Evolutionary conservation across 768 basidiomycete genomes (phyloP), one percentile per base, ranked within the genome.

Genomic region (Leccinum aurantiacum): DNA sequence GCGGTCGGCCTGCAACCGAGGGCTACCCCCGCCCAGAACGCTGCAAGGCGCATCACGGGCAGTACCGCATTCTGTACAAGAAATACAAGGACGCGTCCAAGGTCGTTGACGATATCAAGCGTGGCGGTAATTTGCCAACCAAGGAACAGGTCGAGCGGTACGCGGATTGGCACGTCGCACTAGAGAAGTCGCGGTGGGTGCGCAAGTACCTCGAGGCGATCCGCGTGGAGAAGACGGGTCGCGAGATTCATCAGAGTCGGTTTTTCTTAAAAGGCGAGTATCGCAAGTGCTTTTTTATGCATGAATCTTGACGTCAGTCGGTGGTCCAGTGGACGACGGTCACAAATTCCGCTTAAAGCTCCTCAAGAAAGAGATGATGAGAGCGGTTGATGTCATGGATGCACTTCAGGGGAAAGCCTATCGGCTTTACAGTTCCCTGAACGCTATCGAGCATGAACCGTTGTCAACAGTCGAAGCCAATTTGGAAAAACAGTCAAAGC

Each of bases 181-280:
- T 67, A 9, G 58, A 71, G 25, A 69, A 72, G 33, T 62, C 60
- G 2, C 64, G 63, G 7, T 62, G 65, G 63, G 61, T 71, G 47
- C 64, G 63, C 33, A 49, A 60, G 35, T 77, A 76, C 54, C 58
- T 75, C 10, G 69, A 74, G 48, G 74, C 72, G 9, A 71, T 76
- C 19, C 65, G 74, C 2, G 65, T 68, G 0, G 76, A 77, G 53
- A 67, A 65, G 50, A 58, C 62, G 0, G 76, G 76, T 0, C 60
- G 74, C 29, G 62, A 69, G 1, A 66, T 76, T 25, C 76, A 77
- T 37, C 61, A 65, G 7, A 62, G 49, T n/a, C 66, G 74, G 3
- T 77, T 76, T 60, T 74, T 75, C 41, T 49, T 75, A 6, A 73
- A 74, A 63, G 64, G 75, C 67, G 35, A 13, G 68, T 60, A n/a